phyloP scores from a whole-genome alignment of 169 alveolate species.

The Toxoplasma gondii region DNA sequence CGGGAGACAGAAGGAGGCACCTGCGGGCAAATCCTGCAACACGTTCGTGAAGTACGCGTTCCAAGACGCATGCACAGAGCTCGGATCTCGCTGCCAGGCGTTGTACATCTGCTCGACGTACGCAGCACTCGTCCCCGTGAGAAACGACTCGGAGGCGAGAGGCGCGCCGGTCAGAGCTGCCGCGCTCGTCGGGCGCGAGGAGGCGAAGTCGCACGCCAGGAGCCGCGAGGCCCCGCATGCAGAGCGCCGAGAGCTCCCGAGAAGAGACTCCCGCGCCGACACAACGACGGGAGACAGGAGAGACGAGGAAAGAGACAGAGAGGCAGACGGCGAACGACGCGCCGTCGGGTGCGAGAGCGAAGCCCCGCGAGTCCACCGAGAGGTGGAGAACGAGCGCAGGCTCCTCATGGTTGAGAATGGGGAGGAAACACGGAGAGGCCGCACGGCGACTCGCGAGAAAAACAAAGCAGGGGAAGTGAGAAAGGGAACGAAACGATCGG shows the following conservation, averaged over 20 bases:
- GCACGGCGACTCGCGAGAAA: no score
- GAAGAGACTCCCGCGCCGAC: slow-evolving; percentile 5
- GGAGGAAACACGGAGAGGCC: background rate
- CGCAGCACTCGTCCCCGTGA: slow-evolving; percentile 47
- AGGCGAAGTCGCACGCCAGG: background rate
- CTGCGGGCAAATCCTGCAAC: slow-evolving; percentile 32
- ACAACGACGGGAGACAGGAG: background rate
- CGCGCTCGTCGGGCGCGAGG: background rate
- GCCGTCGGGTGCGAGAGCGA: background rate
- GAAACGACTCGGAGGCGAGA: slow-evolving; percentile 58
- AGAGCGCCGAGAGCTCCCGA: background rate
- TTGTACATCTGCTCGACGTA: slow-evolving; percentile 76
- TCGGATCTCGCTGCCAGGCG: slow-evolving; percentile 73
- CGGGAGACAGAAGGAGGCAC: slow-evolving; percentile 38
- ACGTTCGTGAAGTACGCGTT: slow-evolving; percentile 68
- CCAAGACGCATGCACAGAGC: slow-evolving; percentile 76
- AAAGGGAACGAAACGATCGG: no score
- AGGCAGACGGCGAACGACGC: background rate
- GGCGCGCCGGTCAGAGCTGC: background rate
- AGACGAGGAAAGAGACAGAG: background rate
- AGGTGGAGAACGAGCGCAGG: background rate
- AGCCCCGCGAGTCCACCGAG: background rate
- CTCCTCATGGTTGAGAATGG: background rate
- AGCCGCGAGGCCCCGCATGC: background rate
- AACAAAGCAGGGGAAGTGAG: no score